phyloP scores from a whole-genome alignment of 2,329 filamentous ascomycete species.

The Dactylellina leptospora region DNA sequence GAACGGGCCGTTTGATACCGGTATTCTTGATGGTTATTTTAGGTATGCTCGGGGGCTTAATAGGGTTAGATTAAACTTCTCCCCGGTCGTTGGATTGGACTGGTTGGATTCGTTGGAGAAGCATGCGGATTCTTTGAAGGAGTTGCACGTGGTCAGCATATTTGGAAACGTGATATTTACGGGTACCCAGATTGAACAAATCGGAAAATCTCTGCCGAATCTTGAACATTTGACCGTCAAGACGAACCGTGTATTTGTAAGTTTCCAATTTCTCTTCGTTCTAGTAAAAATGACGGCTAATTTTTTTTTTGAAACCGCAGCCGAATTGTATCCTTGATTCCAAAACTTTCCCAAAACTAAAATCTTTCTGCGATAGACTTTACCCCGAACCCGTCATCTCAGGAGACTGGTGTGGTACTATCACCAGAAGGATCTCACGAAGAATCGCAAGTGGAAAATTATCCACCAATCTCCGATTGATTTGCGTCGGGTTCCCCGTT shows the following conservation, averaged over 20 bases:
- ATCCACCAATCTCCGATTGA: not conserved
- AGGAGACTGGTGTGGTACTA: no score
- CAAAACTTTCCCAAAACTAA: slow-evolving; percentile 11
- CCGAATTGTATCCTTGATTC: slow-evolving; percentile 6
- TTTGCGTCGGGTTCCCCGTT: not conserved
- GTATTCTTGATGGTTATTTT: slow-evolving; percentile 18
- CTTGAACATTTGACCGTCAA: slow-evolving; percentile 17
- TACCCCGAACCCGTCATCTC: not conserved
- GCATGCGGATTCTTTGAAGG: slow-evolving; percentile 8
- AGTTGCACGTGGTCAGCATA: slow-evolving; percentile 2
- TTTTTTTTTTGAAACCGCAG: not conserved
- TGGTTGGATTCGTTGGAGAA: slow-evolving; percentile 20
- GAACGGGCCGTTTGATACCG: no score
- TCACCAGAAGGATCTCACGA: no score
- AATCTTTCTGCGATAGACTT: slow-evolving; percentile 1
- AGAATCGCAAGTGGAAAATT: not conserved
- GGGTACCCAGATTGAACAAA: slow-evolving; percentile 1
- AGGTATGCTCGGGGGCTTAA: not conserved
- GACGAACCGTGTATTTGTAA: slow-evolving; percentile 1
- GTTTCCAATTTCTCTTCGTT: not conserved
- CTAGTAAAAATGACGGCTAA: not conserved
- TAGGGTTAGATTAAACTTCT: slow-evolving; percentile 7
- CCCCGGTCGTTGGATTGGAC: not conserved
- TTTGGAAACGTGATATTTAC: not conserved
- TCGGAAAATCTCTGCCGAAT: slow-evolving; percentile 4